Evolutionary conservation across 495 filamentous ascomycete genomes (phyloP).

Genomic region (Neurospora tetraspora): DNA sequence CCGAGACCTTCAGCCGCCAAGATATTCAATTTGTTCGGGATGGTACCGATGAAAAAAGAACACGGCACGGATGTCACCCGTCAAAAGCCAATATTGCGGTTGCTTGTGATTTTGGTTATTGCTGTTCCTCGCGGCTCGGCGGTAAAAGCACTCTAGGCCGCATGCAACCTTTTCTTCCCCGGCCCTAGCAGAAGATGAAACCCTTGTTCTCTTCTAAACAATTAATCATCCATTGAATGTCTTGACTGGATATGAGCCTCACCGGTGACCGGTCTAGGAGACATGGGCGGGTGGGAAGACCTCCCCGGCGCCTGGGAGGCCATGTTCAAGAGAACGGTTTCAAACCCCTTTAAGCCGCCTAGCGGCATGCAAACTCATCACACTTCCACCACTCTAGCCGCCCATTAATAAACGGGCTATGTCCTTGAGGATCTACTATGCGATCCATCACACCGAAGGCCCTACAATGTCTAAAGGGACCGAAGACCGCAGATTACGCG

Average conservation of each 20-base stretch:
- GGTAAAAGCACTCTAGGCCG: slow-evolving; percentile 13
- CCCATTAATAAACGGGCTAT: background rate
- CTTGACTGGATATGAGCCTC: background rate
- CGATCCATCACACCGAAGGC: background rate
- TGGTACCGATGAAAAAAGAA: background rate
- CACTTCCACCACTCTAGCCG: background rate
- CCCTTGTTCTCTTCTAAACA: background rate
- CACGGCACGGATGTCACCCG: background rate
- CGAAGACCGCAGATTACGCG: background rate
- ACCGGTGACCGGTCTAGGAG: background rate
- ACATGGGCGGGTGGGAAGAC: background rate
- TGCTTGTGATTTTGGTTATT: background rate
- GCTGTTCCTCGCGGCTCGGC: slow-evolving; percentile 5
- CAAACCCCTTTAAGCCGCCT: background rate
- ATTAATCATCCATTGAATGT: background rate
- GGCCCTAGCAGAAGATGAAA: slow-evolving; percentile 13
- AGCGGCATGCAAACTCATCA: background rate
- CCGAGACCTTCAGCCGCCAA: background rate
- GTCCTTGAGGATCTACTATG: background rate
- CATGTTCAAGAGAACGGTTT: background rate
- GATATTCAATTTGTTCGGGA: background rate
- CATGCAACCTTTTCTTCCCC: slow-evolving; percentile 21
- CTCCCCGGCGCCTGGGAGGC: background rate
- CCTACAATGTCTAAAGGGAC: background rate
- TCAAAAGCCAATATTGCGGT: slow-evolving; percentile 1